phyloP scores from a whole-genome alignment of 495 filamentous ascomycete species.

The Thermothielavioides terrestris region DNA sequence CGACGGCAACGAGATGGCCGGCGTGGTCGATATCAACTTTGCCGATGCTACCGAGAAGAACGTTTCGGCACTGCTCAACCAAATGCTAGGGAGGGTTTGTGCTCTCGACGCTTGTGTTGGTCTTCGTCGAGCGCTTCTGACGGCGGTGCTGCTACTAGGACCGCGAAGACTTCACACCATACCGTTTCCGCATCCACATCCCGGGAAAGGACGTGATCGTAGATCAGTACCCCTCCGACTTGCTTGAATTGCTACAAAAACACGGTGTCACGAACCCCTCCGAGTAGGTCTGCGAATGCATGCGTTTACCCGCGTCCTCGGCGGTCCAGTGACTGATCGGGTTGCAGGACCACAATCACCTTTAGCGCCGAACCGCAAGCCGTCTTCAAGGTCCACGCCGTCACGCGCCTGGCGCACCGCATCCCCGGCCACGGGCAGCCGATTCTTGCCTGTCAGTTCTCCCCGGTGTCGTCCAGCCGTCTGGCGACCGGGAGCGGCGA shows the following conservation, averaged over 20 bases:
- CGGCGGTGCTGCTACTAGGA: constrained; percentile 24
- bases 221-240: constrained; percentile 61
- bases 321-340: not conserved
- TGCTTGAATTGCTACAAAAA: constrained; percentile 38
- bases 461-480: constrained; percentile 66
- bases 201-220: constrained; percentile 51
- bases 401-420: constrained; percentile 78
- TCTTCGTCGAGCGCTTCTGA: not conserved
- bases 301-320: not conserved
- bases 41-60: constrained; percentile 84
- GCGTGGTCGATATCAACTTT: constrained; percentile 70
- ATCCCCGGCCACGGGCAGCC: constrained; percentile 89
- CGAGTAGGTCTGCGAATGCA: constrained; percentile 18
- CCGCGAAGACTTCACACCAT: constrained; percentile 75
- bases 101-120: not conserved
- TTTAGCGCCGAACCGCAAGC: constrained; percentile 85
- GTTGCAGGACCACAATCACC: constrained; percentile 43
- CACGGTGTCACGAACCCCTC: constrained; percentile 43
- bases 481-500: constrained; percentile 90
- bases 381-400: constrained; percentile 87
- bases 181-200: constrained; percentile 70
- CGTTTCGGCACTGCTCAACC: constrained; percentile 84
- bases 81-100: constrained; percentile 69
- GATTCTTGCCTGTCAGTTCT: constrained; percentile 84
- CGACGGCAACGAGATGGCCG: constrained; percentile 53